Evolutionary conservation across 345 rosid genomes (phyloP).

Genomic region (Arabis alpina): DNA sequence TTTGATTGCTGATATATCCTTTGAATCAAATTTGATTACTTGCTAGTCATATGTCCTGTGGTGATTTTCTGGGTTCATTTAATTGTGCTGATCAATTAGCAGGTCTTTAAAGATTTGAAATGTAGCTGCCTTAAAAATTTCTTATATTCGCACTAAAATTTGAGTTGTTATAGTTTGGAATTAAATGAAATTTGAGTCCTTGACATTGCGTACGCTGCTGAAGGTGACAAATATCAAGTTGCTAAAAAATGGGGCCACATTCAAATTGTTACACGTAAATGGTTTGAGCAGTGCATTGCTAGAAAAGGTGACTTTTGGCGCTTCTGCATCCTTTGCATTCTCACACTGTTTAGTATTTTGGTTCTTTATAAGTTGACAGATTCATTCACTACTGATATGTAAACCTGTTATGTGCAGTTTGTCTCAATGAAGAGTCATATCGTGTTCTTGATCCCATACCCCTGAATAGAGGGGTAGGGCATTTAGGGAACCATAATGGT

Average conservation of each 20-base stretch:
- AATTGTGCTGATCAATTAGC: constrained; percentile 12
- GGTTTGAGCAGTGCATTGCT: constrained; percentile 85
- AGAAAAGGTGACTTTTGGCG: constrained; percentile 66
- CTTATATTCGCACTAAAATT: background rate
- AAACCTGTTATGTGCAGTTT: constrained; percentile 62
- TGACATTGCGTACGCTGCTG: constrained; percentile 72
- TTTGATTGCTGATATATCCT: constrained; percentile 95
- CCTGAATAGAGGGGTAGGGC: constrained; percentile 47
- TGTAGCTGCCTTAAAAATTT: constrained; percentile 7
- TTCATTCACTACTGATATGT: constrained; percentile 43
- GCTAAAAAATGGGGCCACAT: constrained; percentile 90
- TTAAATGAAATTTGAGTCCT: constrained; percentile 43
- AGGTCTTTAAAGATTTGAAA: constrained; percentile 23
- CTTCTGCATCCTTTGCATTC: constrained; percentile 22
- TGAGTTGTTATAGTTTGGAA: constrained; percentile 3
- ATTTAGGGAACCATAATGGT: constrained; percentile 50
- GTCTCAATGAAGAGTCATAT: constrained; percentile 87
- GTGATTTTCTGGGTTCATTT: constrained; percentile 22
- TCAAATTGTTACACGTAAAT: constrained; percentile 76
- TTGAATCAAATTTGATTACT: constrained; percentile 35
- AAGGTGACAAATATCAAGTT: constrained; percentile 93
- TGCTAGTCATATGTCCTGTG: constrained; percentile 32
- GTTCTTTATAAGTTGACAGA: constrained; percentile 28
- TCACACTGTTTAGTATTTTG: constrained; percentile 26
- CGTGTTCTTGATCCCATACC: constrained; percentile 65